Evolutionary conservation across 176 grass and related monocot species (phyloP), one percentile per base, ranked within the genome.

Genomic region (Bolboschoenus planiculmis): DNA sequence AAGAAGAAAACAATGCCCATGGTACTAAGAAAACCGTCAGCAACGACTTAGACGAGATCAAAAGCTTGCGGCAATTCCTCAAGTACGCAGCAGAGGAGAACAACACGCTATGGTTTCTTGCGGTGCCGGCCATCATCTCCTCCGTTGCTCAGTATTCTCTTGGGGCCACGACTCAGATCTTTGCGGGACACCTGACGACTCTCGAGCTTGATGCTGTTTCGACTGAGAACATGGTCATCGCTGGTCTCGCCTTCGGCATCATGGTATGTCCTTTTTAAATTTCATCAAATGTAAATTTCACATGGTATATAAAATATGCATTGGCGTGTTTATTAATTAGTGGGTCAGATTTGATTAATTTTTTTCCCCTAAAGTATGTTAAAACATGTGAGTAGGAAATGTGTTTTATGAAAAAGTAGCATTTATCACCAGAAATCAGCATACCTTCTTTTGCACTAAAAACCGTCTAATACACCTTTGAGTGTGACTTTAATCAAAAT

Each of bases 141-240:
- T 92, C 91, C 37, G 18, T 97, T 7, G 91, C 91, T 0, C 94
- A 94, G 88, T 97, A 97, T 81, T 97, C 94, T 3, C 91, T 97
- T 0, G 94, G 91, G 33, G 91, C 88, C 85, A 35, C 84, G 27
- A 92, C 91, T 10, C 89, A 86, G 57, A 82, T 94, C 54, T 85
- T 92, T 47, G 94, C 91, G 31, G 94, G 94, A 40, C 94, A 97
- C 75, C 90, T 97, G 26, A 92, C 85, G 18, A 97, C 91, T 11
- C 91, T 97, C 56, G 94, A 97, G 83, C 89, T 97, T 34, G 94
- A 97, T n/a, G 91, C 90, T 44, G 66, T 94, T 83, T 97, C 94
- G 47, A 97, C 91, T 16, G 91, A 94, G 85, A 97, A 94, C 88
- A 87, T 81, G 74, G 90, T 97, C 62, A 90, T 94, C 77, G 90